phyloP scores from a whole-genome alignment of 495 filamentous ascomycete species.

The Apiosordaria backusii region DNA sequence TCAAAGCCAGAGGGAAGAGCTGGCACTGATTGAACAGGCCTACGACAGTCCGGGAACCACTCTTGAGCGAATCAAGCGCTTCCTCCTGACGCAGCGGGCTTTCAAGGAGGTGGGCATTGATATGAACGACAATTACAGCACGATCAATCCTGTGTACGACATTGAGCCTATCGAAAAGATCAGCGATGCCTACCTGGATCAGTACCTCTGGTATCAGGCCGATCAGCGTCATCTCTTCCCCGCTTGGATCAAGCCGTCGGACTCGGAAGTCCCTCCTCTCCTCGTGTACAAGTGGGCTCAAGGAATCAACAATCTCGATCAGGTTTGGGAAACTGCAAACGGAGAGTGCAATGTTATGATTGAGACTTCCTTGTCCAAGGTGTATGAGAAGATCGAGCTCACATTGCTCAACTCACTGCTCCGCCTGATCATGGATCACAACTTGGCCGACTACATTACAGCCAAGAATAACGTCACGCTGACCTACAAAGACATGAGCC shows the following conservation, averaged over 20 bases:
- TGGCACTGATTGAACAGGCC: constrained; percentile 96
- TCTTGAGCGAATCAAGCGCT: constrained; percentile 93
- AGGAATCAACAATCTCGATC: constrained; percentile 98
- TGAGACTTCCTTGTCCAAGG: constrained; percentile 95
- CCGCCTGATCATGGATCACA: constrained; percentile 98
- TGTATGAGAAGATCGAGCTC: constrained; percentile 99
- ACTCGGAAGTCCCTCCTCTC: constrained; percentile 96
- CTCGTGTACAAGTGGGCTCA: constrained; percentile 99
- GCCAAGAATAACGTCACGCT: constrained; percentile 99
- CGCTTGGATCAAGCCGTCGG: constrained; percentile 98
- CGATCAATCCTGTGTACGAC: constrained; percentile 98
- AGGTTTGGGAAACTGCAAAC: constrained; percentile 92
- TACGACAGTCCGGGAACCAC: constrained; percentile 98
- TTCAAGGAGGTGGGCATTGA: constrained; percentile 99
- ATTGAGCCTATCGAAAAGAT: constrained; percentile 99
- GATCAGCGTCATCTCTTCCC: constrained; percentile 98
- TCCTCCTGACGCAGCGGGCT: constrained; percentile 91
- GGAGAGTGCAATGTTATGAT: constrained; percentile 99
- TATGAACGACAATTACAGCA: constrained; percentile 99
- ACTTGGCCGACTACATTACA: constrained; percentile 97
- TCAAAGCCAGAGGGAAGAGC: constrained; percentile 95
- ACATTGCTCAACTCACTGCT: constrained; percentile 91
- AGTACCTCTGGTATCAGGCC: constrained; percentile 99
- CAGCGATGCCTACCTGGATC: constrained; percentile 97
- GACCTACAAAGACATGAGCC: constrained; percentile 99